These are phyloP conservation scores for Platanthera guangdongensis DNA, from an alignment of 106 monocot genomes.

Conservation along the genomic window DNA sequence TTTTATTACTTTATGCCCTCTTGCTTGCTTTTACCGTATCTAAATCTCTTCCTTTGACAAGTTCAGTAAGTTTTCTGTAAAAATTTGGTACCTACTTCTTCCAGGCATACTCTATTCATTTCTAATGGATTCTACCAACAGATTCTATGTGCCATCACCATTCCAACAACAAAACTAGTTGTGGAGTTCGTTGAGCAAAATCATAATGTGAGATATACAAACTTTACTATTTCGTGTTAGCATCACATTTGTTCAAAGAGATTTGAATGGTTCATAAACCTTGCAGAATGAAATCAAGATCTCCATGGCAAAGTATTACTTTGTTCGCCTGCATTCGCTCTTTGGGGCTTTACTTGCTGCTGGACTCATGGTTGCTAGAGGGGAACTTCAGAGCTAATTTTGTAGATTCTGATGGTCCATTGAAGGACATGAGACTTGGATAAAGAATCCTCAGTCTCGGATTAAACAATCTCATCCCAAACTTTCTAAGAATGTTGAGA, in stretches of 20 bases:
- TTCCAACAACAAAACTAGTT: constrained; percentile 59
- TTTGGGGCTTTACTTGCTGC: constrained; percentile 69
- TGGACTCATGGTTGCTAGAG: constrained; percentile 57
- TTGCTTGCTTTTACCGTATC: constrained; percentile 34
- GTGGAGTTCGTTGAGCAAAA: constrained; percentile 56
- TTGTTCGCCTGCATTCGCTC: constrained; percentile 70
- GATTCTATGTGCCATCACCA: constrained; percentile 51
- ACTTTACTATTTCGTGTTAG: neutral
- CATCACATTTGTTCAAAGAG: neutral
- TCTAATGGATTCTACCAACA: constrained; percentile 15
- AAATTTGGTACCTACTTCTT: neutral
- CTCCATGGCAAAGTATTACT: constrained; percentile 94
- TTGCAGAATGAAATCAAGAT: constrained; percentile 74
- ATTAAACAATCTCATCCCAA: neutral
- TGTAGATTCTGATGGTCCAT: neutral
- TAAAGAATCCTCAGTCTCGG: neutral
- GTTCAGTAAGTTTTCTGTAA: constrained; percentile 36
- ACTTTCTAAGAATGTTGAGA: neutral
- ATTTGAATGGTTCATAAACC: neutral
- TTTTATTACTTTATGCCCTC: constrained; percentile 45
- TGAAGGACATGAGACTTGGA: neutral
- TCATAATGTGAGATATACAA: constrained; percentile 40
- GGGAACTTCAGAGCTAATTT: neutral
- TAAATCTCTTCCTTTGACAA: constrained; percentile 59
- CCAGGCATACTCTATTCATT: neutral